These are phyloP conservation scores for Acacia crassicarpa DNA, from an alignment of 306 rosid species.

Conservation along the genomic window DNA sequence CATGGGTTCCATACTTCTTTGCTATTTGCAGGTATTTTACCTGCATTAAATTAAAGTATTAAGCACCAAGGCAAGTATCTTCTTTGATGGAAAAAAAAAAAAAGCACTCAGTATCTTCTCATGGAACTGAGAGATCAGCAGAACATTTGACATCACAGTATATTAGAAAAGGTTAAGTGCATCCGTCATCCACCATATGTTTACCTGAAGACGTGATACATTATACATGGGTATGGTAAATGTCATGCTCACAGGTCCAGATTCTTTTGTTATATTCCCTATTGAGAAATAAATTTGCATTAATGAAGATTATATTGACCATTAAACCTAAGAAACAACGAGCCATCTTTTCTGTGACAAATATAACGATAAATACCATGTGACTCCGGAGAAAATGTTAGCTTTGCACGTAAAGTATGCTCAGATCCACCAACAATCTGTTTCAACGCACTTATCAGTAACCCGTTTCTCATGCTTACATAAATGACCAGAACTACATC, in stretches of 20 bases:
- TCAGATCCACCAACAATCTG: conserved; percentile 80
- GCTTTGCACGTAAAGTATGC: conserved; percentile 80
- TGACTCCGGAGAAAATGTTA: conserved; percentile 70
- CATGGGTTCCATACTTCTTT: conserved; percentile 63
- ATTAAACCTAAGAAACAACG: conserved; percentile 14
- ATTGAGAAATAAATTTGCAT: conserved; percentile 33
- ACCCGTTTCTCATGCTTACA: conserved; percentile 20
- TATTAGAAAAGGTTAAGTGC: too few relatives aligned
- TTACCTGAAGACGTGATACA: conserved; percentile 78
- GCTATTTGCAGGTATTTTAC: conserved; percentile 87
- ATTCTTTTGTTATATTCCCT: conserved; percentile 80
- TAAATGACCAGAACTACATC: neutral
- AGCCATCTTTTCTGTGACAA: conserved; percentile 11
- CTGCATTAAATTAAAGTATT: conserved; percentile 47
- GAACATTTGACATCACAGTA: neutral
- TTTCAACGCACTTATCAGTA: conserved; percentile 43
- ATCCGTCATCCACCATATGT: conserved; percentile 1
- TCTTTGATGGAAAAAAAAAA: neutral
- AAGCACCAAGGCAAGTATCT: conserved; percentile 6
- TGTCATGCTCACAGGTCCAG: conserved; percentile 89
- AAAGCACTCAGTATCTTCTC: conserved; percentile 12
- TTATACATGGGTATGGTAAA: conserved; percentile 88
- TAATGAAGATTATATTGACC: conserved; percentile 15
- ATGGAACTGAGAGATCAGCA: conserved; percentile 6
- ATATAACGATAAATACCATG: conserved; percentile 49